phyloP scores from a whole-genome alignment of 768 basidiomycete genomes.

The Auriscalpium vulgare region DNA sequence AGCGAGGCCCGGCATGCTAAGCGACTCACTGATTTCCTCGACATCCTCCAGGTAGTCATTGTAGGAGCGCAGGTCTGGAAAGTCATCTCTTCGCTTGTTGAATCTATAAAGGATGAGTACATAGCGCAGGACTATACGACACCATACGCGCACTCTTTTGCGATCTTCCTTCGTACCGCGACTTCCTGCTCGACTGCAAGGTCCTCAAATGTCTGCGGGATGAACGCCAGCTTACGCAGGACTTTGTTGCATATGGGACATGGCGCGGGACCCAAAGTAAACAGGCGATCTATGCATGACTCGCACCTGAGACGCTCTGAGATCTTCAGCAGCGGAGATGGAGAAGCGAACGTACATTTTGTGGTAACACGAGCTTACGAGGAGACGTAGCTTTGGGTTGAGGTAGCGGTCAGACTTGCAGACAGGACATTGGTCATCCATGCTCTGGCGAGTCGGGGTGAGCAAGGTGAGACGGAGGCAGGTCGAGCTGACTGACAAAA shows the following conservation, averaged over 20 bases:
- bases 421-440: conserved; percentile 94
- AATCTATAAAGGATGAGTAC: conserved; percentile 46
- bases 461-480: conserved; percentile 3
- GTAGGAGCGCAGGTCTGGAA: conserved; percentile 67
- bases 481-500: conserved; percentile 45
- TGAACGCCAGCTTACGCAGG: conserved; percentile 89
- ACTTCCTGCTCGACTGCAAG: conserved; percentile 92
- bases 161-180: conserved; percentile 75
- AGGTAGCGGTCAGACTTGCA: conserved; percentile 96
- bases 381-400: conserved; percentile 86
- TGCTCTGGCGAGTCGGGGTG: conserved; percentile 39
- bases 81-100: conserved; percentile 91
- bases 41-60: conserved; percentile 97
- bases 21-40: conserved; percentile 72
- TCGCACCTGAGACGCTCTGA: conserved; percentile 64
- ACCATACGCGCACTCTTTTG: conserved; percentile 62
- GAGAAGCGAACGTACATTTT: conserved; percentile 63
- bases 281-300: conserved; percentile 94
- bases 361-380: conserved; percentile 96
- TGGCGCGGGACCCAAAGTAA: conserved; percentile 91
- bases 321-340: background rate
- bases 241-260: conserved; percentile 90
- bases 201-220: conserved; percentile 91
- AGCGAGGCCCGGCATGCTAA: conserved; percentile 10
- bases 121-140: background rate